Evolutionary conservation across 1,284 basidiomycete genomes (phyloP).

Genomic region (Sanghuangporus sanghuang): DNA sequence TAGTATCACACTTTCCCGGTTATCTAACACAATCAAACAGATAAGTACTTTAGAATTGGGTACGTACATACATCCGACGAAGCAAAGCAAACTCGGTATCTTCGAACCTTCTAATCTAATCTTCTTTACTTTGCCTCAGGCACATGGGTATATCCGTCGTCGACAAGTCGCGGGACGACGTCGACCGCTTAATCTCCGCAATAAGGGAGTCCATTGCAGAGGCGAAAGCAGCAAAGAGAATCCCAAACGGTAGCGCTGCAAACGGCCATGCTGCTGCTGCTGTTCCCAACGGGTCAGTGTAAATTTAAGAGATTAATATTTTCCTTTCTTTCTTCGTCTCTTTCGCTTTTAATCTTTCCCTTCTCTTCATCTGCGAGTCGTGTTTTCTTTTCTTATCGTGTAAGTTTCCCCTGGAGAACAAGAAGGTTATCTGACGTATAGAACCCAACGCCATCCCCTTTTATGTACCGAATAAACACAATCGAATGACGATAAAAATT

Average conservation of each 20-base stretch:
- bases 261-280: not conserved
- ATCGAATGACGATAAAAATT: not conserved
- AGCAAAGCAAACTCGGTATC: no score
- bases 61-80: constrained; percentile 20
- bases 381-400: not conserved
- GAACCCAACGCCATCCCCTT: not conserved
- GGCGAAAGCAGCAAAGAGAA: constrained; percentile 33
- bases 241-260: not conserved
- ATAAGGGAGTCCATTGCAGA: constrained; percentile 60
- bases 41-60: constrained; percentile 81
- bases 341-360: not conserved
- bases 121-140: constrained; percentile 31
- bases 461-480: not conserved
- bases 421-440: no score
- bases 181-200: constrained; percentile 69
- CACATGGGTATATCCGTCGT: constrained; percentile 91
- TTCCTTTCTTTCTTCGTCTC: not conserved
- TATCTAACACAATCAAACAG: constrained; percentile 31
- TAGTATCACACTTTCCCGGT: not conserved
- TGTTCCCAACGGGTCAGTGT: not conserved
- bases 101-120: constrained; percentile 2
- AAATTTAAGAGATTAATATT: not conserved
- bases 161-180: constrained; percentile 63
- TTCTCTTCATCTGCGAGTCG: not conserved
- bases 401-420: no score